Base-by-base conservation (phyloP, 78 protist species). In the Dictyostelium capitatum region DNA sequence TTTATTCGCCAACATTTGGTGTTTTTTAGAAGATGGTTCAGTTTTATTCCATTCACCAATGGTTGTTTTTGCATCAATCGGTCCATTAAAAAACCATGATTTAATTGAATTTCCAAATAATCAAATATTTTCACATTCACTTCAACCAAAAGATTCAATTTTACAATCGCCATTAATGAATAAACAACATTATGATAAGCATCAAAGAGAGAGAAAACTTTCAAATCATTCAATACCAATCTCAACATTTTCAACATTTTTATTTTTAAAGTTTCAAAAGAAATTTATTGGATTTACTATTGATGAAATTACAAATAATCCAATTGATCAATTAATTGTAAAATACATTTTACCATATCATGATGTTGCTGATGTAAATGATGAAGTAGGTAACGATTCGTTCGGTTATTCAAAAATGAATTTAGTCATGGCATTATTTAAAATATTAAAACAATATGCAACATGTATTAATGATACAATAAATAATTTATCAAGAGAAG, bases 141-240 rank as follows among this genome's bases (percentile, higher is more conserved):
- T 81, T 37, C 84, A 75, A 85, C 6, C 82, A 56, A 85, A 85
- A 48, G 83, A 85, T 46, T 53, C 92, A 46, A 20, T 19, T 32
- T 70, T 37, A 17, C 3, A 28, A 32, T 41, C 50, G 15, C 32
- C n/a, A 41, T 19, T 41, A 70, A 37, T 14, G 2, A 6, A 25
- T 3, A 25, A 67, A 30, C 17, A 65, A 3, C 0, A 67, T 32
- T 17, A 6, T 28, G 15, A 25, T 67, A 14, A 59, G 14, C 28
- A 43, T 51, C 7, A 8, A n/a, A n/a, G n/a, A n/a, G n/a, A n/a
- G n/a, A n/a, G n/a, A n/a, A n/a, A n/a, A n/a, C n/a, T n/a, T n/a
- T 11, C 59, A 53, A 46, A n/a, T n/a, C n/a, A 10, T 69, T 0
- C 46, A 23, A 30, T 17, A 17, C n/a, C 79, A 46, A 73, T 73